Evolutionary conservation across 2,329 filamentous ascomycete genomes (phyloP), one percentile per base, ranked within the genome.

Genomic region (Colletotrichum orbiculare): DNA sequence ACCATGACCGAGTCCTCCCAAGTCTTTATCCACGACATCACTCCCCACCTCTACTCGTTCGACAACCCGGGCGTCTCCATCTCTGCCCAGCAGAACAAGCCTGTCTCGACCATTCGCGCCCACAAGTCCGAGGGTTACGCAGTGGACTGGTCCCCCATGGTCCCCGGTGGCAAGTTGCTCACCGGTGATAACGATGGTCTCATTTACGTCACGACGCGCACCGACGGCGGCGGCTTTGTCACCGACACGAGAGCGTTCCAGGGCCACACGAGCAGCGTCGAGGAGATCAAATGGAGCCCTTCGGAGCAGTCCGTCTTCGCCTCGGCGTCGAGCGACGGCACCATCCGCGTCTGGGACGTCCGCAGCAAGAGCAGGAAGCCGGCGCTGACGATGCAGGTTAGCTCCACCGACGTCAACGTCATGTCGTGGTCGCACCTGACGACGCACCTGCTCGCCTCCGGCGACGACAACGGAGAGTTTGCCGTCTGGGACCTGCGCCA

Each of bases 241-340:
- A 97, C 94, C 6, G 94, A 97, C 76, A 92, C 87, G 11, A 87
- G 91, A 47, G 84, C 95, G 1, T 97, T 96, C 80, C 87, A 87
- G 25, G 95, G 94, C 54, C 96, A 99, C 82, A 86, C 85, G 8
- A 88, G 89, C 74, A 95, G 92, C 55, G 89, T 99, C 13, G 96
- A 99, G 82, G 96, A 99, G 75, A 83, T 99, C 34, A 95, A 98
- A 78, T 99, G 96, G 96, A 97, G 93, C 55, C 96, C 96, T 0
- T 92, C 90, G 15, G 96, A 99, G 81, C 89, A 89, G 68, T 94
- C 94, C 67, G 96, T 98, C 35, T 99, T 99, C 74, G 92, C 96
- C 0, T 98, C 95, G 1, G 94, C 93, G 4, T 96, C 94, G 61
- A 94, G 91, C 75, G 96, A 99, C 78, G 95, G 96, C 72, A 97